Base-by-base conservation (phyloP, 2,329 filamentous ascomycete species). In the Fusarium oxysporum region DNA sequence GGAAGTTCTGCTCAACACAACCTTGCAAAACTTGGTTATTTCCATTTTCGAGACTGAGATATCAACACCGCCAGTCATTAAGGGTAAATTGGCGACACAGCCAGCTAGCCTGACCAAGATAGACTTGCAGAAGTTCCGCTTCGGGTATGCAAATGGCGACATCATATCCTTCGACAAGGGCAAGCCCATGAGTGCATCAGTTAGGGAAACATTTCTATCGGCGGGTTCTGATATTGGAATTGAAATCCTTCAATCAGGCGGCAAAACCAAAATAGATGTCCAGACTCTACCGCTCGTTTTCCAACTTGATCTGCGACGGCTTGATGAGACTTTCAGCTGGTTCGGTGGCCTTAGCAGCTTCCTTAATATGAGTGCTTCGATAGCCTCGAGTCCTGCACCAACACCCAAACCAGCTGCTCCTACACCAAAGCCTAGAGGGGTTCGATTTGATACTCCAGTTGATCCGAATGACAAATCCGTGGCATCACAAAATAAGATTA, bases 291-390 rank as follows among this genome's bases (percentile, higher is more conserved):
- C 95, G 10, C 81, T 98, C 4, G 89, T 92, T 65, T 80, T 97
- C 14, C 89, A 91, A 63, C 82, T 98, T 44, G 93, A 98, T 78
- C 84, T 98, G 21, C 91, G 92, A 71, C 89, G 90, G 62, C 83
- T 98, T 28, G 96, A 98, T 75, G 95, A 97, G 76, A 93, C 93
- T 0, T 91, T 98, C 67, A 90, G 90, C 62, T 94, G 93, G 87
- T 95, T 98, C 81, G 96, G 96, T 40, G 96, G 96, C 0, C 85
- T 99, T 47, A 97, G 95, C 80, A 94, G 95, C 73, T 92, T 99
- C 58, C 85, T 99, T 47, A 97, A 96, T 76, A 89, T 98, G 80
- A 93, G 95, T 70, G 93, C 89, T 66, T 97, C 96, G 0, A 92
- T 97, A 71, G 90, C 92, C 16, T 95, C 93, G 2, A 92, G 89